Conservation (phyloP, 352 stramenopile genomes). For the Pythium vanterpoolii region DNA sequence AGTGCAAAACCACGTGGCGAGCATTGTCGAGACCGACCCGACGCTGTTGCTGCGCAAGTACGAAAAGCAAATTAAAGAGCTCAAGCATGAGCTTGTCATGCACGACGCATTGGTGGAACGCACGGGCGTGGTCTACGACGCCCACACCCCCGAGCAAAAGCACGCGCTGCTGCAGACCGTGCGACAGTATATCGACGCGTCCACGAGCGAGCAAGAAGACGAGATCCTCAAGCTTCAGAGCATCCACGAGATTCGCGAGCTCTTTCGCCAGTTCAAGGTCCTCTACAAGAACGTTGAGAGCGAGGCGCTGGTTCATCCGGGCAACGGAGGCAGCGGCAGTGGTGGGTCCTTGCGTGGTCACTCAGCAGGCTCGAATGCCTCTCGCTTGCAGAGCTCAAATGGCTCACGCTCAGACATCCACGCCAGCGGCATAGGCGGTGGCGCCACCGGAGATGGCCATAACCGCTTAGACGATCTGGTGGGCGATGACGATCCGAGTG, state of each 20-base stretch:
- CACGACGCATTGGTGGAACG: constrained; percentile 91
- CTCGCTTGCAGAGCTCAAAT: constrained; percentile 45
- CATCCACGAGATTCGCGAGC: constrained; percentile 89
- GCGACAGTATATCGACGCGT: constrained; percentile 71
- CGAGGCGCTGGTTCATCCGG: constrained; percentile 20
- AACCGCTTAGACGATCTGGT: constrained; percentile 34
- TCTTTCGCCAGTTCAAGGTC: constrained; percentile 91
- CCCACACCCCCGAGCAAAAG: constrained; percentile 92
- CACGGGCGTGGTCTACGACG: constrained; percentile 78
- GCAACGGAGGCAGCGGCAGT: not conserved
- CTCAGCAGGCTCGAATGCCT: constrained; percentile 54
- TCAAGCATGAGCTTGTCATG: constrained; percentile 93
- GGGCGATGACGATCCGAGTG: constrained; percentile 53
- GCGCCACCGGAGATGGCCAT: not conserved
- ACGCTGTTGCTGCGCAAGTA: constrained; percentile 85
- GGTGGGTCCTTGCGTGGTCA: constrained; percentile 30
- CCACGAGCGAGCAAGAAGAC: constrained; percentile 66
- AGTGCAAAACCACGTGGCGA: constrained; percentile 88
- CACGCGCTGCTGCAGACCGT: constrained; percentile 68
- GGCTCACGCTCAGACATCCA: constrained; percentile 44
- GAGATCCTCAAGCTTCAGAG: constrained; percentile 72
- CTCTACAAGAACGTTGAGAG: constrained; percentile 65
- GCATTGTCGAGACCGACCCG: constrained; percentile 87
- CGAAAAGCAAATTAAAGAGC: constrained; percentile 89
- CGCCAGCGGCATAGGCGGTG: not conserved